Evolutionary conservation across 2,329 filamentous ascomycete genomes (phyloP).

Genomic region (Zymoseptoria pseudotritici): DNA sequence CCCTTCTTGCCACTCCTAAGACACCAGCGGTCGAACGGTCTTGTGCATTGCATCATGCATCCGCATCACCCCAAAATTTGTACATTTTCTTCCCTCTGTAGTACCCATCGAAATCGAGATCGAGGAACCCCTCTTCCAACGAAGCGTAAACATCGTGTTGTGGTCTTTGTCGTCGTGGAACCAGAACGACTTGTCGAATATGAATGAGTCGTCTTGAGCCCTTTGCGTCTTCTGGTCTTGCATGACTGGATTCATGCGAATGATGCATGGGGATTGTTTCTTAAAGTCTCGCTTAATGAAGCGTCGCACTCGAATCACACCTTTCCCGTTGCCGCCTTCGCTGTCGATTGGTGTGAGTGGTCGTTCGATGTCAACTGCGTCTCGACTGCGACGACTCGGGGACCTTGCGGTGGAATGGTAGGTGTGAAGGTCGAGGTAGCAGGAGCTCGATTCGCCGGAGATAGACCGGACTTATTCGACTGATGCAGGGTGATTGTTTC

Average conservation of each 20-base stretch:
- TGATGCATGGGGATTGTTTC: slow-evolving; percentile 72
- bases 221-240: slow-evolving; percentile 47
- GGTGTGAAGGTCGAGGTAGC: slow-evolving; percentile 12
- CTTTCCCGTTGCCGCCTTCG: slow-evolving; percentile 44
- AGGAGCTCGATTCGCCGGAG: slow-evolving; percentile 5
- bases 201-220: slow-evolving; percentile 72
- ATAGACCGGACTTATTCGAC: too few species aligned
- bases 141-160: slow-evolving; percentile 92
- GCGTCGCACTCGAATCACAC: slow-evolving; percentile 43
- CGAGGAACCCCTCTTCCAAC: slow-evolving; percentile 90
- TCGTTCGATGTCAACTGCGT: slow-evolving; percentile 25
- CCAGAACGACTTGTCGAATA: slow-evolving; percentile 98
- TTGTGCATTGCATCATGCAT: too few species aligned
- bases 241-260: slow-evolving; percentile 81
- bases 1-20: too few species aligned
- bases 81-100: too few species aligned
- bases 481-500: too few species aligned
- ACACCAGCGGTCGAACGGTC: too few species aligned
- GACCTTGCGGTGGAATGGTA: slow-evolving; percentile 34
- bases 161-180: slow-evolving; percentile 71
- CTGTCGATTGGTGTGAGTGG: slow-evolving; percentile 29
- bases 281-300: slow-evolving; percentile 59
- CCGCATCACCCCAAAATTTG: too few species aligned
- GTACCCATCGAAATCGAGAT: slow-evolving; percentile 99
- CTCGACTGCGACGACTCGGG: slow-evolving; percentile 37